Conservation (phyloP, 306 rosid species). For the Datisca glomerata region DNA sequence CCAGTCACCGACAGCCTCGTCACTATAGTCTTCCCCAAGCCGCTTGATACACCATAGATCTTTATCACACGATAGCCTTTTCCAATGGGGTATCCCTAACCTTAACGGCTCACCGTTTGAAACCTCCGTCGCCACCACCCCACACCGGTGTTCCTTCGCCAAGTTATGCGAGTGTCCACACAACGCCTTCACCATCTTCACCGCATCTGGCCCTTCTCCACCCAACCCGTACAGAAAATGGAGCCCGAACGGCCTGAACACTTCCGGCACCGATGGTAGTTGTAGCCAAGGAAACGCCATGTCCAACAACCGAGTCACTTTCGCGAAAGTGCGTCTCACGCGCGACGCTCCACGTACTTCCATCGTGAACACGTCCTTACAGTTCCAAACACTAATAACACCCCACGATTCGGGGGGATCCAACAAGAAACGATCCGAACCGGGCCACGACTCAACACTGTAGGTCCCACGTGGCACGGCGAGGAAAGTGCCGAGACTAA, state of each 20-base stretch:
- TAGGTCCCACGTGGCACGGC: slow-evolving; percentile 58
- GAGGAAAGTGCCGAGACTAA: slow-evolving; percentile 57
- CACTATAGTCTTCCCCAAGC: slow-evolving; percentile 65
- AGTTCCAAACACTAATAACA: slow-evolving; percentile 65
- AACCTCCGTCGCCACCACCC: slow-evolving; percentile 66
- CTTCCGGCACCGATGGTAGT: slow-evolving; percentile 53
- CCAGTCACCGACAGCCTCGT: slow-evolving; percentile 84
- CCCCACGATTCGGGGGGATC: slow-evolving; percentile 71
- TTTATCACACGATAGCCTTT: slow-evolving; percentile 46
- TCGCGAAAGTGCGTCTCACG: slow-evolving; percentile 29
- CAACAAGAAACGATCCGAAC: slow-evolving; percentile 33
- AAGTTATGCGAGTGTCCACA: slow-evolving; percentile 58
- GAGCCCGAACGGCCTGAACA: slow-evolving; percentile 64
- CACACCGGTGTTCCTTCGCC: slow-evolving; percentile 49
- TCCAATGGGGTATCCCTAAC: slow-evolving; percentile 75
- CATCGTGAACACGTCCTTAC: slow-evolving; percentile 50
- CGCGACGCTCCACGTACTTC: slow-evolving; percentile 61
- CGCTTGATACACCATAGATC: slow-evolving; percentile 78
- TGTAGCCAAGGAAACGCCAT: slow-evolving; percentile 56
- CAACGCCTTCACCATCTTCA: slow-evolving; percentile 40
- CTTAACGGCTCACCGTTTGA: slow-evolving; percentile 42
- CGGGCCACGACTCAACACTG: too few species aligned
- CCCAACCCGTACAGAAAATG: slow-evolving; percentile 69
- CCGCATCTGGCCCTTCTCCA: slow-evolving; percentile 53
- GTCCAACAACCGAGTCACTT: slow-evolving; percentile 48